Base-by-base conservation (phyloP, 2,329 filamentous ascomycete genomes). In the Zymoseptoria tritici region DNA sequence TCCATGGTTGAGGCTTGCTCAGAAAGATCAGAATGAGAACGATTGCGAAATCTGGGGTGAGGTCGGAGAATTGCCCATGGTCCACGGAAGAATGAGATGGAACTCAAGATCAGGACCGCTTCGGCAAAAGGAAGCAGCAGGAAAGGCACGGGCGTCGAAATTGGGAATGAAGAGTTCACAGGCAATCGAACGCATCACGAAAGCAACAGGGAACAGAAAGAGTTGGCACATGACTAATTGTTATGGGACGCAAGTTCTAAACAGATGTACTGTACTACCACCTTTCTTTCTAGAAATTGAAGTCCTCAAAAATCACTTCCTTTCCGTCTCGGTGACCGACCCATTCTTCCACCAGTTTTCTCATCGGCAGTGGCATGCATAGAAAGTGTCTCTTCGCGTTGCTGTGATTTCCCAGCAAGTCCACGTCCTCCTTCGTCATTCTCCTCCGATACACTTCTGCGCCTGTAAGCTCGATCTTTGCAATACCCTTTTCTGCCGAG, bases 331-430 rank as follows among this genome's bases (percentile, higher is more conserved):
- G 36, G 13, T 46, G 36, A 16, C 71, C 63, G 55, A 83, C 63
- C 81, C 82, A 84, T 8, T 69, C 66, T 57, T 79, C 57, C 19
- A 86, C 65, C 19, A 75, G 68, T 56, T 77, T 79, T 59, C 81
- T 77, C 66, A 88, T 72, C 9, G 65, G 64, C 20, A 76, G 74
- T 0, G 81, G 79, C 0, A 83, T 81, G 70, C 85, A 88, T 5
- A 87, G 62, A 73, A 85, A 87, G 80, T 83, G 87, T 52, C 71
- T 78, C 9, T 74, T 68, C 3, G 74, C 73, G 49, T 72, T 67
- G 2, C 74, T 62, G 0, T 24, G 59, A 6, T 13, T 16, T 16
- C 13, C 36, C 11, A 46, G 13, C 6, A 72, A 59, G 16, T 71
- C 67, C 7, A 83, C 29, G 72, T 87, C 83, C 1, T 63, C 64